phyloP scores from a whole-genome alignment of 1,284 basidiomycete species.

The Leccinum colubrinum region DNA sequence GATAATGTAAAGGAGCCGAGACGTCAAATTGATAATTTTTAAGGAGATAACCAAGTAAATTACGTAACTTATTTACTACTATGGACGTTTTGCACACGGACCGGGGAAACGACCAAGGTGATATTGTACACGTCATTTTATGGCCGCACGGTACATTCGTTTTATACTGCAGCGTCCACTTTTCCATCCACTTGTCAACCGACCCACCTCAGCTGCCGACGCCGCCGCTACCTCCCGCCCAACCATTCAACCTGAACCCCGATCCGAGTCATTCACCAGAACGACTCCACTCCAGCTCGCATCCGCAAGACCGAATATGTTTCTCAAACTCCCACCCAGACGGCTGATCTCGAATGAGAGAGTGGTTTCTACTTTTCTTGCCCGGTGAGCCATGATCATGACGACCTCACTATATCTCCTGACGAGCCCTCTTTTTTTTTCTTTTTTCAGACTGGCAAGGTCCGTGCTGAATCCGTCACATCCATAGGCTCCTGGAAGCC shows the following conservation, averaged over 20 bases:
- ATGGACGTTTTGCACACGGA: too few relatives aligned
- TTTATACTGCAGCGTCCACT: too few relatives aligned
- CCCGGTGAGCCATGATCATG: conserved; percentile 14
- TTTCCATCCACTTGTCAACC: too few relatives aligned
- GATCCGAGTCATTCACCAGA: conserved; percentile 1
- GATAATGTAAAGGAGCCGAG: too few relatives aligned
- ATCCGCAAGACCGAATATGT: conserved; percentile 18
- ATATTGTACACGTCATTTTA: too few relatives aligned
- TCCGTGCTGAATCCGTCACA: conserved; percentile 29
- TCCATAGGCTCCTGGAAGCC: conserved; percentile 29
- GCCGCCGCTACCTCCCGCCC: not conserved
- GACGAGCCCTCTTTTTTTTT: conserved; percentile 18
- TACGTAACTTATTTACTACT: too few relatives aligned
- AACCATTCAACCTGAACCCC: conserved; percentile 1
- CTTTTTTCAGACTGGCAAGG: conserved; percentile 20
- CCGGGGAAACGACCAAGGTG: too few relatives aligned
- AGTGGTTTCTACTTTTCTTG: conserved; percentile 16
- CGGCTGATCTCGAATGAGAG: conserved; percentile 24
- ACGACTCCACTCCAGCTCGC: too few relatives aligned
- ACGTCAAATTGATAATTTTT: too few relatives aligned
- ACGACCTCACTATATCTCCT: conserved; percentile 18
- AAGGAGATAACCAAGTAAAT: too few relatives aligned
- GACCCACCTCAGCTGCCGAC: not conserved
- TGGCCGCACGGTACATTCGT: too few relatives aligned
- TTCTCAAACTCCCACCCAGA: conserved; percentile 17